Percentiles rank a stretch among this genome's conserved stretches.
These are phyloP conservation scores for Carallia brachiata DNA, from an alignment of 345 rosid genomes.

Conservation along the genomic window DNA sequence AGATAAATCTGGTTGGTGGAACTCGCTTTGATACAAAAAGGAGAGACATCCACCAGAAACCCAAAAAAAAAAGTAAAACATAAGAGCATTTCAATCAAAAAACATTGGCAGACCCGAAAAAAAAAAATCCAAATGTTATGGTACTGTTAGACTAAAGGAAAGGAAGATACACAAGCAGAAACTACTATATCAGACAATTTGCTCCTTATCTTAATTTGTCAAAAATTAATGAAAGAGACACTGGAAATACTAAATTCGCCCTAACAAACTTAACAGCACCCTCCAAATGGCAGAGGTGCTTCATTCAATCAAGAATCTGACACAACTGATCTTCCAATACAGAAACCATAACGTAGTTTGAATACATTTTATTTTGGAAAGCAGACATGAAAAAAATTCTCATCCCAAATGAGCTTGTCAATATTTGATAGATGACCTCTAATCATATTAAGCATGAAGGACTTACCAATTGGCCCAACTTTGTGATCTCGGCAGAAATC, in stretches of 20 bases:
- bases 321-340: not conserved
- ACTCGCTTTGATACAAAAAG: too few relatives aligned
- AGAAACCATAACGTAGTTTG: not conserved
- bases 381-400: not conserved
- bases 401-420: not conserved
- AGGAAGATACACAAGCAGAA: not conserved
- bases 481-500: constrained; percentile 73
- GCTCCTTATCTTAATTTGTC: too few relatives aligned
- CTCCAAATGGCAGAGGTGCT: too few relatives aligned
- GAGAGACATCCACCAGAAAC: not conserved
- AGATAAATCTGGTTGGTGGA: too few relatives aligned
- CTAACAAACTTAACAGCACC: too few relatives aligned
- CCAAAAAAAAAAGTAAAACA: not conserved
- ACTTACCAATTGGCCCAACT: constrained; percentile 80
- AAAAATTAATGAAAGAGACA: too few relatives aligned
- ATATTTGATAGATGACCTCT: not conserved
- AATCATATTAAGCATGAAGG: not conserved
- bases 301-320: too few relatives aligned
- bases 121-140: too few relatives aligned
- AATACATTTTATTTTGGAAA: not conserved
- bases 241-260: too few relatives aligned
- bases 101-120: not conserved
- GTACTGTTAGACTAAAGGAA: not conserved
- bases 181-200: too few relatives aligned
- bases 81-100: not conserved